Conservation (phyloP, 2,329 filamentous ascomycete genomes). For the Lachnellula suecica region DNA sequence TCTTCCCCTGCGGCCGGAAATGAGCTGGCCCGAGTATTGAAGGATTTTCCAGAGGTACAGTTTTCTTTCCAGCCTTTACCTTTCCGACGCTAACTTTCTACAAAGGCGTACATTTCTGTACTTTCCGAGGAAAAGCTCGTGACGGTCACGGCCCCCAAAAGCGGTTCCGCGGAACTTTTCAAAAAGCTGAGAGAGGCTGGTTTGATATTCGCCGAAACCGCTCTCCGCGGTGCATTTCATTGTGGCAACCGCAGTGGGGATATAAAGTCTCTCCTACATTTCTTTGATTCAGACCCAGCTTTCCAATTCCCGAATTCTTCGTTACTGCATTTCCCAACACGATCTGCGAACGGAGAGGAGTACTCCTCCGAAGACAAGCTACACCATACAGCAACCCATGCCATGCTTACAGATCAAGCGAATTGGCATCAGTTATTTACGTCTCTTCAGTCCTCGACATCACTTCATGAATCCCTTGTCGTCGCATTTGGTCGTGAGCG, state of each 20-base stretch:
- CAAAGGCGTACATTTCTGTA: constrained; percentile 2
- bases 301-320: constrained; percentile 36
- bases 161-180: neutral
- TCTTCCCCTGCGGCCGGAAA: constrained; percentile 6
- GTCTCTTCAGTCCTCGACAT: constrained; percentile 7
- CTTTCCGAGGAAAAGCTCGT: constrained; percentile 31
- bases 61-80: too few relatives aligned
- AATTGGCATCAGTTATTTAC: constrained; percentile 37
- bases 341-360: constrained; percentile 21
- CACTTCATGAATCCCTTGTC: constrained; percentile 15
- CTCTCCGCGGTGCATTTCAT: constrained; percentile 36
- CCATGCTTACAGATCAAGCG: constrained; percentile 35
- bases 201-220: constrained; percentile 31
- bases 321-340: constrained; percentile 27
- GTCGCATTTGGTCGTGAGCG: constrained; percentile 39
- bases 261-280: constrained; percentile 22
- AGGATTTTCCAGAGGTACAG: neutral
- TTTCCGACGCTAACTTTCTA: neutral
- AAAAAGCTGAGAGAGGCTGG: constrained; percentile 23
- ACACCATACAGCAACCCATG: constrained; percentile 32
- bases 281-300: constrained; percentile 27
- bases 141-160: constrained; percentile 33
- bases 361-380: constrained; percentile 24
- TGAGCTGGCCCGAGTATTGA: constrained; percentile 5
- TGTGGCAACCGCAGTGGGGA: constrained; percentile 12